Conservation (phyloP, 164 flowering plant species). For the Tinospora cordifolia region DNA sequence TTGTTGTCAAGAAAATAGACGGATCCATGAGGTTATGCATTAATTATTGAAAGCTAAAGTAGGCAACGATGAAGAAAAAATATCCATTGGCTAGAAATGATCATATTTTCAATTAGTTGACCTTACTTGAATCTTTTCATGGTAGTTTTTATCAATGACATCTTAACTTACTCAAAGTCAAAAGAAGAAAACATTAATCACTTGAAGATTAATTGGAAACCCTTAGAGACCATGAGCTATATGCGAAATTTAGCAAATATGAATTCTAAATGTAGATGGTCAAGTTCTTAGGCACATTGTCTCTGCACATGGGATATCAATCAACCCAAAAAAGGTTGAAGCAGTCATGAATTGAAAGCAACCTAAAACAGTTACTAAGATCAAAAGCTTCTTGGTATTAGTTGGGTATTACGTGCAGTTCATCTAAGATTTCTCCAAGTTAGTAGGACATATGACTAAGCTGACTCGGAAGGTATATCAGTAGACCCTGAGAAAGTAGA, state of each 20-base stretch:
- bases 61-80: neutral
- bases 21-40: too few relatives aligned
- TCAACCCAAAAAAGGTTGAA: neutral
- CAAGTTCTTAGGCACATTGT: neutral
- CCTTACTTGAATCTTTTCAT: neutral
- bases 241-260: neutral
- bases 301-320: neutral
- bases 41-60: neutral
- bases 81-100: neutral
- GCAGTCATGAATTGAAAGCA: too few relatives aligned
- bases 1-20: too few relatives aligned
- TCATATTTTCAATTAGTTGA: neutral
- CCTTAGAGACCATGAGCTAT: neutral
- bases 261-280: too few relatives aligned
- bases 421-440: neutral
- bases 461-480: neutral
- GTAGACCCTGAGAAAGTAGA: too few relatives aligned
- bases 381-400: neutral
- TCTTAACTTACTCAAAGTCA: neutral
- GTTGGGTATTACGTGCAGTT: neutral
- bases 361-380: neutral
- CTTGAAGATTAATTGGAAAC: neutral
- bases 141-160: neutral
- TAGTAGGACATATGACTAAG: neutral
- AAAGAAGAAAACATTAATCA: neutral